Conservation (phyloP, 768 basidiomycete species). For the Cyclocybe aegerita region DNA sequence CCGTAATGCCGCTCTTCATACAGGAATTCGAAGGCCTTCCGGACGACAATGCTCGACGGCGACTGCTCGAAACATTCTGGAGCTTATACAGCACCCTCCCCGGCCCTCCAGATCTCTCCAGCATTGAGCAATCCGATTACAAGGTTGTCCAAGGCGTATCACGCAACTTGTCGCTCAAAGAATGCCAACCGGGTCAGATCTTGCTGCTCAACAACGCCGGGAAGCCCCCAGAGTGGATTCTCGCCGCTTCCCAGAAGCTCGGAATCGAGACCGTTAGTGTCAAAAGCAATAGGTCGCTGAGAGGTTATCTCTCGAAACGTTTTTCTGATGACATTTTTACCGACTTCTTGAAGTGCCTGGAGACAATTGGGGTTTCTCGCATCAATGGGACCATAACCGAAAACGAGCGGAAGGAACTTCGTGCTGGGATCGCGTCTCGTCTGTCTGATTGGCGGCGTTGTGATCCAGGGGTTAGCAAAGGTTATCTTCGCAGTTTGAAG, state of each 20-base stretch:
- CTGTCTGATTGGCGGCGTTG: neutral
- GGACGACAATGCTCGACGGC: neutral
- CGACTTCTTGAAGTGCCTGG: slow-evolving; percentile 9
- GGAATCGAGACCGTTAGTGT: slow-evolving; percentile 3
- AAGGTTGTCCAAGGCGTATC: neutral
- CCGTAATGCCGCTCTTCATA: neutral
- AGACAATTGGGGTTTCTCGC: neutral
- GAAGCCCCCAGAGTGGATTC: neutral
- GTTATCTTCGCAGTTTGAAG: neutral
- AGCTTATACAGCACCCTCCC: slow-evolving; percentile 2
- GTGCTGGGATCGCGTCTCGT: neutral
- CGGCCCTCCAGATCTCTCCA: slow-evolving; percentile 7
- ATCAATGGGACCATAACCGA: neutral
- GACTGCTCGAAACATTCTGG: slow-evolving; percentile 11
- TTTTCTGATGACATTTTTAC: slow-evolving; percentile 3
- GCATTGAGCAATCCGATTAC: neutral
- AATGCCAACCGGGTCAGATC: slow-evolving; percentile 6
- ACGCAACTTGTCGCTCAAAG: neutral
- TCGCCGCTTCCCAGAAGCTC: neutral
- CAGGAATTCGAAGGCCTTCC: neutral
- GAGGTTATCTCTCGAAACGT: neutral
- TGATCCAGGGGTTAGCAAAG: neutral
- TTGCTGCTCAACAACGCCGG: neutral
- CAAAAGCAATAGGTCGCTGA: neutral
- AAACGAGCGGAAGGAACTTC: neutral